Conservation (phyloP, 2,329 filamentous ascomycete species). For the Penicillium janthinellum region DNA sequence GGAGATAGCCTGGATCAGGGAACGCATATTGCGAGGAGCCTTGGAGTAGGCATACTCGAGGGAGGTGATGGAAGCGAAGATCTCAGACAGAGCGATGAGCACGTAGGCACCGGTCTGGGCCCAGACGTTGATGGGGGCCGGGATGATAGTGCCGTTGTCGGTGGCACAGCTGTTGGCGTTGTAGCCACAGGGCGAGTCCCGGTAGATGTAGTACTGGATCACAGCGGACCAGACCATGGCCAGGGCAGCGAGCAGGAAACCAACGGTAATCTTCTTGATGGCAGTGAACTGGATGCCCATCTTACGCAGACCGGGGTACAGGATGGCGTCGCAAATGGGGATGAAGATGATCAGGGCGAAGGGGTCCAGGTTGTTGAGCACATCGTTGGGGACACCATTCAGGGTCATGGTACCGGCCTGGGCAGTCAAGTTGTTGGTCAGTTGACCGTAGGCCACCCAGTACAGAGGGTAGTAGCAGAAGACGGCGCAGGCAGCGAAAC, state of each 20-base stretch:
- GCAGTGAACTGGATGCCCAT: constrained; percentile 53
- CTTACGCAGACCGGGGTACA: constrained; percentile 54
- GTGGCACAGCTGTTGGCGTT: constrained; percentile 51
- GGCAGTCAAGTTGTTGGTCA: constrained; percentile 57
- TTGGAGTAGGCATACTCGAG: constrained; percentile 78
- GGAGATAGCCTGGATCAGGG: constrained; percentile 67
- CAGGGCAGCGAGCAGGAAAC: constrained; percentile 51
- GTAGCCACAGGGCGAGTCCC: constrained; percentile 61
- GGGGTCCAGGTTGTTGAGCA: constrained; percentile 57
- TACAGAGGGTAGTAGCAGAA: constrained; percentile 54
- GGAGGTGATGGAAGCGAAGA: constrained; percentile 63
- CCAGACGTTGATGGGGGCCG: constrained; percentile 66
- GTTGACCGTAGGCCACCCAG: constrained; percentile 54
- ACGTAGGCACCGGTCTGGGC: constrained; percentile 53
- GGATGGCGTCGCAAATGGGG: constrained; percentile 54
- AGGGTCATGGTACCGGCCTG: constrained; percentile 57
- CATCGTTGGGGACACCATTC: constrained; percentile 57
- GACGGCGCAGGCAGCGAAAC: constrained; percentile 68
- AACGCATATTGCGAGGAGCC: constrained; percentile 78
- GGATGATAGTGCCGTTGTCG: constrained; percentile 26
- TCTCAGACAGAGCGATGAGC: constrained; percentile 59
- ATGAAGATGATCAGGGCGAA: constrained; percentile 57
- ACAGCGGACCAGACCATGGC: constrained; percentile 56
- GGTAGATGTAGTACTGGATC: constrained; percentile 58
- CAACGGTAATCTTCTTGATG: constrained; percentile 55